Conservation (phyloP, 176 grass and related monocot genomes). For the Bothriochloa decipiens region DNA sequence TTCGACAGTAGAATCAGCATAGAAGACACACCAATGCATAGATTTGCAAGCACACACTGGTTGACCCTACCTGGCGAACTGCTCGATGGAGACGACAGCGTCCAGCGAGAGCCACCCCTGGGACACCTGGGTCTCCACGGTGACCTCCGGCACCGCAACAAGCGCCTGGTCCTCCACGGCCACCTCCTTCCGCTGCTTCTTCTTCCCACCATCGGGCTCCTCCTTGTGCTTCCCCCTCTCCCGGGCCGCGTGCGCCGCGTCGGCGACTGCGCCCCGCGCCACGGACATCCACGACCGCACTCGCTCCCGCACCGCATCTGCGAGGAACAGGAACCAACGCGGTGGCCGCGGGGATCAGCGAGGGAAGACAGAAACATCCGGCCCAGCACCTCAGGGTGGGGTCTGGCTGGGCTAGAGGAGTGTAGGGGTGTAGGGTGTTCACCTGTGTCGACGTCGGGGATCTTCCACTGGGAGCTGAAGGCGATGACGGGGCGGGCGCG, state of each 20-base stretch:
- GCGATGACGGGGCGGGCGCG: slow-evolving; percentile 37
- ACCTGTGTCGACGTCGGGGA: slow-evolving; percentile 62
- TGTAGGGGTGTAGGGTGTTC: neutral
- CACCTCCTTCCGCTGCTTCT: slow-evolving; percentile 44
- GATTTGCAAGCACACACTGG: neutral
- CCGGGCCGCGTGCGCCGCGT: slow-evolving; percentile 48
- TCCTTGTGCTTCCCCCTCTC: slow-evolving; percentile 49
- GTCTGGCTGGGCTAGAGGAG: neutral
- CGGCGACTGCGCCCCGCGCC: slow-evolving; percentile 53
- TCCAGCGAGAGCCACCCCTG: slow-evolving; percentile 69
- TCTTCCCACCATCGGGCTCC: slow-evolving; percentile 50
- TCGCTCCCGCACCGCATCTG: slow-evolving; percentile 64
- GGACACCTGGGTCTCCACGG: slow-evolving; percentile 60
- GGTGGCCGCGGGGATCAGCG: slow-evolving; percentile 16
- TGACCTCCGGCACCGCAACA: slow-evolving; percentile 67
- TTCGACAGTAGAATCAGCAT: slow-evolving; percentile 7
- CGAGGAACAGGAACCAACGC: neutral
- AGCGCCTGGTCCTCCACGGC: slow-evolving; percentile 58
- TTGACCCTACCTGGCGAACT: slow-evolving; percentile 73
- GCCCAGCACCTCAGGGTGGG: neutral
- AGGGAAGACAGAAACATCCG: neutral
- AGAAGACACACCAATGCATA: neutral
- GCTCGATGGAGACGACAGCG: slow-evolving; percentile 79
- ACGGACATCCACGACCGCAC: slow-evolving; percentile 66
- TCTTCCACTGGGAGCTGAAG: slow-evolving; percentile 58